Conservation (phyloP, 2,329 filamentous ascomycete species). For the Stemphylium beticola region DNA sequence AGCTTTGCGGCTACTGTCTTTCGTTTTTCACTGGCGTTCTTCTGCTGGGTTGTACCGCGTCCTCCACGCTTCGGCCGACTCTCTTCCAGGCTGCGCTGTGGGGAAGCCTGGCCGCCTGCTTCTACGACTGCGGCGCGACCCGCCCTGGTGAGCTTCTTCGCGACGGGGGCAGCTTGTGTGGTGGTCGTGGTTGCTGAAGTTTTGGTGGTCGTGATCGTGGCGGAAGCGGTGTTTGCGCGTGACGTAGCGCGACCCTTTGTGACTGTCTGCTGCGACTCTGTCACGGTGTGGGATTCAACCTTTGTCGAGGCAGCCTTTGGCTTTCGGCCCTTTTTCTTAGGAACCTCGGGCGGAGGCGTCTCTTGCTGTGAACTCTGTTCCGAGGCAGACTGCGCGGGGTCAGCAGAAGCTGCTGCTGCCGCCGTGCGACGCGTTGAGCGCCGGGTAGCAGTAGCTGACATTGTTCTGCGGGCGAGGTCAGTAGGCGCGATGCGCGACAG, state of each 20-base stretch:
- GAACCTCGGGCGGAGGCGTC: conserved; percentile 11
- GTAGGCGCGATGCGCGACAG: conserved; percentile 20
- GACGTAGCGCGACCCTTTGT: conserved; percentile 14
- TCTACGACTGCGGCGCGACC: conserved; percentile 16
- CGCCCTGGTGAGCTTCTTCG: conserved; percentile 22
- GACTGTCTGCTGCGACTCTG: conserved; percentile 13
- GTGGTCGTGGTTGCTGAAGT: neutral
- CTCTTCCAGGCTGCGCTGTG: conserved; percentile 23
- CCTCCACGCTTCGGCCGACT: conserved; percentile 17
- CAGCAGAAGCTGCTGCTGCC: conserved; percentile 15
- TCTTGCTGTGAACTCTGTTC: conserved; percentile 5
- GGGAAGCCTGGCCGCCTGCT: conserved; percentile 20
- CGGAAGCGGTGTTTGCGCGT: conserved; percentile 16
- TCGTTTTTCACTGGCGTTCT: conserved; percentile 13
- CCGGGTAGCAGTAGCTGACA: conserved; percentile 19
- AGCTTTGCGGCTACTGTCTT: conserved; percentile 10
- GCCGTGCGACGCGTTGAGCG: conserved; percentile 26
- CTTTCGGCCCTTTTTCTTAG: conserved; percentile 19
- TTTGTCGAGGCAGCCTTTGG: conserved; percentile 17
- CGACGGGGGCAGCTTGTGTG: conserved; percentile 2
- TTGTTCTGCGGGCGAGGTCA: conserved; percentile 22
- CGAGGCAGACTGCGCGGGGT: conserved; percentile 13
- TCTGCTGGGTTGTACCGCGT: conserved; percentile 7
- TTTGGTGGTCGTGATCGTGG: conserved; percentile 12
- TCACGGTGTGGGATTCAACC: conserved; percentile 15